These are phyloP conservation scores for Glebionis coronaria DNA, from an alignment of 129 eudicot genomes.

Conservation along the genomic window DNA sequence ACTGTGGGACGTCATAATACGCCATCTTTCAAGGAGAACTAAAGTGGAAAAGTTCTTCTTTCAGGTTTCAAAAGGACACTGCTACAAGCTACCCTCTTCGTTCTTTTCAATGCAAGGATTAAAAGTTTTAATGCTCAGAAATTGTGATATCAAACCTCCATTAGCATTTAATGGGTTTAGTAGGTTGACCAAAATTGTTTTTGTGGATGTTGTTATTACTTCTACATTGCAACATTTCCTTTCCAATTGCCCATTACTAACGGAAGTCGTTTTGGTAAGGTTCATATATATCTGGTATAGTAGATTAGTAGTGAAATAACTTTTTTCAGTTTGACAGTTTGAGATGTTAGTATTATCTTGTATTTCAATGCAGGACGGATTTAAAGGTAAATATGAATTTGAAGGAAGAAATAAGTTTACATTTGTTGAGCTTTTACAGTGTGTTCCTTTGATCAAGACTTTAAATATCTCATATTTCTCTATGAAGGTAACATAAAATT, in stretches of 20 bases:
- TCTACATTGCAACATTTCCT: slow-evolving; percentile 11
- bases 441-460: not conserved
- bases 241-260: slow-evolving; percentile 24
- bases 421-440: not conserved
- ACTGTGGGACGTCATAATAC: too few relatives aligned
- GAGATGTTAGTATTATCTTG: too few relatives aligned
- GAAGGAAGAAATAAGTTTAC: not conserved
- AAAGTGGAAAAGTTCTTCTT: not conserved
- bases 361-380: not conserved
- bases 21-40: not conserved
- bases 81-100: slow-evolving; percentile 14
- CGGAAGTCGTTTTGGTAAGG: slow-evolving; percentile 8
- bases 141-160: slow-evolving; percentile 18
- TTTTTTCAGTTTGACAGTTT: not conserved
- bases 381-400: not conserved
- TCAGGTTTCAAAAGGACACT: not conserved
- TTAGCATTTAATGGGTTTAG: slow-evolving; percentile 17
- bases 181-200: not conserved
- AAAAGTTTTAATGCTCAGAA: slow-evolving; percentile 3
- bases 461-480: not conserved
- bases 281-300: not conserved
- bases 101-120: slow-evolving; percentile 15
- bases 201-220: slow-evolving; percentile 7
- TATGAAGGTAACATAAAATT: slow-evolving; percentile 8
- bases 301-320: not conserved